Conservation (phyloP, 805 yeast species). For the Grigorovia humatica region DNA sequence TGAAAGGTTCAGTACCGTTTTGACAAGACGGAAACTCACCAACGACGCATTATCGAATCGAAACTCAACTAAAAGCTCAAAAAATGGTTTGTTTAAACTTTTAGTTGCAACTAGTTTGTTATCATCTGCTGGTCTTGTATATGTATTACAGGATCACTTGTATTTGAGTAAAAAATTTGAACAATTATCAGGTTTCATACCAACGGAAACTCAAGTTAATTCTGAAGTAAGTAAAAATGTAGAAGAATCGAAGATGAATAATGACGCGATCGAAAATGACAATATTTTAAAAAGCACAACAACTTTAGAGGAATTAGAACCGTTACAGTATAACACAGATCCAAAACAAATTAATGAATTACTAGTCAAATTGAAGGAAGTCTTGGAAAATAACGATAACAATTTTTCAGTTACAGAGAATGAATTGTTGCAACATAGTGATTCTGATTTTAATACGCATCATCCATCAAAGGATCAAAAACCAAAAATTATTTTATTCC, state of each 20-base stretch:
- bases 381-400: slow-evolving; percentile 31
- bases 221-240: too few species aligned
- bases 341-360: slow-evolving; percentile 32
- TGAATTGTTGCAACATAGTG: slow-evolving; percentile 45
- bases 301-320: slow-evolving; percentile 11
- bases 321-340: slow-evolving; percentile 29
- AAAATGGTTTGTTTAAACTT: neutral
- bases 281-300: slow-evolving; percentile 8
- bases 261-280: neutral
- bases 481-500: slow-evolving; percentile 52
- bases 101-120: neutral
- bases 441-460: slow-evolving; percentile 52
- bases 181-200: neutral
- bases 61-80: too few species aligned
- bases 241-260: neutral
- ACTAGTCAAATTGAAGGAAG: slow-evolving; percentile 31
- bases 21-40: neutral
- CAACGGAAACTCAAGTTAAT: neutral
- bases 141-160: neutral
- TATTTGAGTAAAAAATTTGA: neutral
- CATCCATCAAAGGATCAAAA: slow-evolving; percentile 48
- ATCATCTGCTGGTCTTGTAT: neutral
- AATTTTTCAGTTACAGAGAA: slow-evolving; percentile 25
- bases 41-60: neutral
- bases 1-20: too few species aligned